Percentiles rank a stretch among this genome's conserved stretches.
Conservation (phyloP, 768 basidiomycete species). For the Lactifluus piperatus region DNA sequence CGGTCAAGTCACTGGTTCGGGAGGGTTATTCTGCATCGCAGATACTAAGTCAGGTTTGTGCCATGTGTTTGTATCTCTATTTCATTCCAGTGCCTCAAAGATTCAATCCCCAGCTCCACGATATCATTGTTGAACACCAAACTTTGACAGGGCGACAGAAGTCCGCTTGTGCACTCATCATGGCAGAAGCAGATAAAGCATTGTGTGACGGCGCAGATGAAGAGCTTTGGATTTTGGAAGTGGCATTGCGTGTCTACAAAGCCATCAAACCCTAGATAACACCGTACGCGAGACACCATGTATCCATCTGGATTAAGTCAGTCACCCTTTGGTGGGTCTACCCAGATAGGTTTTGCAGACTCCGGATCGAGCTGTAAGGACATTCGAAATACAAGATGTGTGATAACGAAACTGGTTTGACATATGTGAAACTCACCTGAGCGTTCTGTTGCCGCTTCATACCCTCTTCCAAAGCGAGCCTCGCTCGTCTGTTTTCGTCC, state of each 20-base stretch:
- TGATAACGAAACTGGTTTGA: neutral
- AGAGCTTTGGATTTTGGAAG: slow-evolving; percentile 89
- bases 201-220: slow-evolving; percentile 96
- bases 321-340: slow-evolving; percentile 18
- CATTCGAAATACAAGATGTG: neutral
- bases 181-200: slow-evolving; percentile 95
- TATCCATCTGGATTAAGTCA: neutral
- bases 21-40: slow-evolving; percentile 93
- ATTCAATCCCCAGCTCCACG: slow-evolving; percentile 61
- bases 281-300: neutral
- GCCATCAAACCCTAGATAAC: slow-evolving; percentile 31
- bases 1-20: slow-evolving; percentile 69
- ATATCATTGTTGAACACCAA: slow-evolving; percentile 77
- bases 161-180: slow-evolving; percentile 65
- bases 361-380: slow-evolving; percentile 29
- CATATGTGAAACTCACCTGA: slow-evolving; percentile 23
- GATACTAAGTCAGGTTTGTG: slow-evolving; percentile 72
- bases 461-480: slow-evolving; percentile 28
- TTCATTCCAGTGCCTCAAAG: slow-evolving; percentile 22
- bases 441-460: slow-evolving; percentile 24
- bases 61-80: slow-evolving; percentile 4
- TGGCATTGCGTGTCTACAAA: slow-evolving; percentile 72
- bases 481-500: slow-evolving; percentile 30
- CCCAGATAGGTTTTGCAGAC: slow-evolving; percentile 32
- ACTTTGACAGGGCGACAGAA: slow-evolving; percentile 76